Evolutionary conservation across 2,329 filamentous ascomycete genomes (phyloP).

Genomic region (Penicillium paneum): DNA sequence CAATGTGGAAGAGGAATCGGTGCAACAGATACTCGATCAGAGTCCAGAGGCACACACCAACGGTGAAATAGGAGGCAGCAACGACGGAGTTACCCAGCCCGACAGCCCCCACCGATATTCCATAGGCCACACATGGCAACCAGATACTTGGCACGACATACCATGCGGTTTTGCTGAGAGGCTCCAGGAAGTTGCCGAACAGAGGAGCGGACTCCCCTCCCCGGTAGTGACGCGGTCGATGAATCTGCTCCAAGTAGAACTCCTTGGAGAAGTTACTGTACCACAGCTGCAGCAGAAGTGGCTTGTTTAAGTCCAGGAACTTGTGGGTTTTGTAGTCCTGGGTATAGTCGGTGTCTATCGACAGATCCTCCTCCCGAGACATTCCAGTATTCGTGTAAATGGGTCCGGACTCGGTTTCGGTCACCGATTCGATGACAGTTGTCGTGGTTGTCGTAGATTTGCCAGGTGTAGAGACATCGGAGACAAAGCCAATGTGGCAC

Average conservation of each 20-base stretch:
- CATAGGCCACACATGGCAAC: conserved; percentile 76
- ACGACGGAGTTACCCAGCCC: conserved; percentile 54
- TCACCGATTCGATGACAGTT: conserved; percentile 26
- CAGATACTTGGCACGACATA: conserved; percentile 81
- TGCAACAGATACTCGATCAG: conserved; percentile 87
- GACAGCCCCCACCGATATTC: conserved; percentile 61
- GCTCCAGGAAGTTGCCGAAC: conserved; percentile 98
- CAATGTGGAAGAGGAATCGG: conserved; percentile 88
- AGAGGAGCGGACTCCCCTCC: conserved; percentile 87
- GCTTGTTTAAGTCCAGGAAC: conserved; percentile 84
- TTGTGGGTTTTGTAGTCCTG: conserved; percentile 85
- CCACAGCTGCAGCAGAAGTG: conserved; percentile 86
- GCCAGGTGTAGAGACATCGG: conserved; percentile 52
- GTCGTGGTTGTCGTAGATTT: conserved; percentile 26
- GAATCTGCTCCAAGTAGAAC: conserved; percentile 97
- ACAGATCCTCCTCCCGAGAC: conserved; percentile 82
- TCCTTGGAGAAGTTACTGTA: conserved; percentile 81
- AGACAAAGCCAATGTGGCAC: conserved; percentile 75
- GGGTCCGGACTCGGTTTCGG: conserved; percentile 24
- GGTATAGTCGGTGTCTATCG: conserved; percentile 72
- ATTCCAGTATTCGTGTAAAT: conserved; percentile 69
- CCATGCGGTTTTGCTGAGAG: conserved; percentile 93
- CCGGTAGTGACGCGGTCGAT: conserved; percentile 92
- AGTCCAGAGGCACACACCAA: conserved; percentile 79
- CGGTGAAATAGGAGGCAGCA: conserved; percentile 61